phyloP scores from a whole-genome alignment of 345 rosid genomes.

The Rhizophora mangle region DNA sequence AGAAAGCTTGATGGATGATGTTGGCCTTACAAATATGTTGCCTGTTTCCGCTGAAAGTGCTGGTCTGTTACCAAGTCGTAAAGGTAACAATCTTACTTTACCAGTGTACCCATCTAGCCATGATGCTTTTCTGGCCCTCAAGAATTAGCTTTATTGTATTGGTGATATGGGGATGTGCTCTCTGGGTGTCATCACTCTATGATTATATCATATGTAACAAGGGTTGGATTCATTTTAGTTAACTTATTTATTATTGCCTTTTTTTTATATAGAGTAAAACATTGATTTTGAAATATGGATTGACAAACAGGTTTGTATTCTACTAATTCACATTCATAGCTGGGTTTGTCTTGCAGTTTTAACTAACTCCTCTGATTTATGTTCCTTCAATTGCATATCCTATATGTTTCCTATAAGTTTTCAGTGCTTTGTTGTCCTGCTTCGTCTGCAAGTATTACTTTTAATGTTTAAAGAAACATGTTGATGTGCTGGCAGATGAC shows the following conservation, averaged over 20 bases:
- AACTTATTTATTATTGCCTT: too few species aligned
- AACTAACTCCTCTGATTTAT: neutral
- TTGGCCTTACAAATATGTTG: slow-evolving; percentile 42
- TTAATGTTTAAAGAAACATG: neutral
- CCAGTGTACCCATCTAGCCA: neutral
- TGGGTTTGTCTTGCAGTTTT: too few species aligned
- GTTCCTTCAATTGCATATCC: neutral
- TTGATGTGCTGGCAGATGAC: slow-evolving; percentile 26
- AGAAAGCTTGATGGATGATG: slow-evolving; percentile 31
- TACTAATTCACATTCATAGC: too few species aligned
- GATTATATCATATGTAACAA: too few species aligned
- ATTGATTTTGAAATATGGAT: too few species aligned
- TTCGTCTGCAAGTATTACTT: neutral
- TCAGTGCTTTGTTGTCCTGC: neutral
- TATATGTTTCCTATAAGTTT: neutral
- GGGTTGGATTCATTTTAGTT: too few species aligned
- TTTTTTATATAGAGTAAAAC: too few species aligned
- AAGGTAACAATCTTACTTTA: slow-evolving; percentile 34
- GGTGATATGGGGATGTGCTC: too few species aligned
- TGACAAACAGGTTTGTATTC: too few species aligned
- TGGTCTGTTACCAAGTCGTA: slow-evolving; percentile 62
- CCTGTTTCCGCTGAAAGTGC: slow-evolving; percentile 85
- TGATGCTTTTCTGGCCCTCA: neutral
- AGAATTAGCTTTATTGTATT: too few species aligned
- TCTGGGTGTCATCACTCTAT: too few species aligned